Evolutionary conservation across 441 rosid genomes (phyloP), one percentile per base, ranked within the genome.

Genomic region (Pelargonium myrrhifolium): DNA sequence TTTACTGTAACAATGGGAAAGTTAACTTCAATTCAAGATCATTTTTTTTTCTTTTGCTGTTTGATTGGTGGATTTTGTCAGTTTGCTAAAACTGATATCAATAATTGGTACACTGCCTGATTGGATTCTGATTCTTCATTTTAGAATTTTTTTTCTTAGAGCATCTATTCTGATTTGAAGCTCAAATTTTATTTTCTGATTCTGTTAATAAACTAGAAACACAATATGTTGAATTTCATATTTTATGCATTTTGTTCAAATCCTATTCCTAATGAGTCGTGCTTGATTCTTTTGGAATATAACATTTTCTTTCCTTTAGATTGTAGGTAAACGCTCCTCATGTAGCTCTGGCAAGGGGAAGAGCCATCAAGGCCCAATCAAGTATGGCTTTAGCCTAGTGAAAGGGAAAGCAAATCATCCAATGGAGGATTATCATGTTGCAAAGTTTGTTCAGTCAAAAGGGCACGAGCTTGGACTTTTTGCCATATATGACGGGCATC

Each of bases 351-450:
- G 62, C 31, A 58, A 58, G 28, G 62, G 62, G 26, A 58, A 28
- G 62, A 21, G 31, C 35, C 62, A 58, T 24, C 62, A 58, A 28
- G 62, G 62, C 35, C 62, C 62, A 24, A 11, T 24, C 31, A 58
- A 58, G 62, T 58, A 21, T 24, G 62, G 62, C n/a, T 58, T 58
- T 21, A 58, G 62, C 62, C 35, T 58, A 3, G 62, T 58, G 62
- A 58, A 58, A 12, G 62, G 62, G 26, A 58, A 58, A 58, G 62
- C 62, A 21, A 58, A 58, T 24, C 62, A 58, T 58, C 62, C 62
- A 4, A 58, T 58, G 62, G 62, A 58, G 28, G 62, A 58, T 58
- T 58, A 58, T 58, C 62, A 58, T 58, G 26, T 58, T 9, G 62
- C 62, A 22, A 58, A 58, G 62, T 58, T 58, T 58, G 62, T 22